These are phyloP conservation scores for Kazachstania sp. DNA, from an alignment of 1,139 yeast genomes.

Conservation along the genomic window DNA sequence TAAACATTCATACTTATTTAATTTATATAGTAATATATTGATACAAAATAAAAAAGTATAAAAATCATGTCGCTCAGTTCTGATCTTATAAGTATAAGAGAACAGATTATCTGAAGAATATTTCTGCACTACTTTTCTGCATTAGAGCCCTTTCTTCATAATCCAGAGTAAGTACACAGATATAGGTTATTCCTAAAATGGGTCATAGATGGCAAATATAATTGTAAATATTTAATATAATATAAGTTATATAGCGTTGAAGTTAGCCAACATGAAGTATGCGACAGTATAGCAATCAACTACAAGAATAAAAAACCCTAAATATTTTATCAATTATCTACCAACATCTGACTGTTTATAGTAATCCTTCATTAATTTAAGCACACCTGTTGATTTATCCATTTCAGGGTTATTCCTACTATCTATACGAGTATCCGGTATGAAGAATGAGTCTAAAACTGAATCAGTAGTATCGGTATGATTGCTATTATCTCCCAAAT, in stretches of 20 bases:
- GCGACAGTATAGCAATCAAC: too few species aligned
- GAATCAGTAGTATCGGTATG: constrained; percentile 2
- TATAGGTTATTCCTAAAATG: too few species aligned
- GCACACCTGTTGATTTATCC: constrained; percentile 38
- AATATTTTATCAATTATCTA: constrained; percentile 10
- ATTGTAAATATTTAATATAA: too few species aligned
- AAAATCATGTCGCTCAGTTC: background rate
- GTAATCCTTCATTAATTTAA: constrained; percentile 77
- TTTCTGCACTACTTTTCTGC: too few species aligned
- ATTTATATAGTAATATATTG: background rate
- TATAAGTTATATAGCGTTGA: too few species aligned
- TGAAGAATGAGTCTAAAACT: constrained; percentile 4
- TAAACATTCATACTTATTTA: constrained; percentile 1
- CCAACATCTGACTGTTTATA: constrained; percentile 50
- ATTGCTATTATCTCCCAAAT: background rate
- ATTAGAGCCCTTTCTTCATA: too few species aligned
- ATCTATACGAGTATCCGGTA: background rate
- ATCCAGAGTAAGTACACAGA: too few species aligned
- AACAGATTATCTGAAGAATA: too few species aligned
- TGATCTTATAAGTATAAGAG: background rate
- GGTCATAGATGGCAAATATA: too few species aligned
- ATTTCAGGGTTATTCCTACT: background rate
- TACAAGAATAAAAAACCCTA: too few species aligned
- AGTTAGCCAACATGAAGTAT: too few species aligned
- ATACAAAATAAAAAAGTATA: background rate